phyloP scores from a whole-genome alignment of 495 filamentous ascomycete species.

The Penicillium pulvis region DNA sequence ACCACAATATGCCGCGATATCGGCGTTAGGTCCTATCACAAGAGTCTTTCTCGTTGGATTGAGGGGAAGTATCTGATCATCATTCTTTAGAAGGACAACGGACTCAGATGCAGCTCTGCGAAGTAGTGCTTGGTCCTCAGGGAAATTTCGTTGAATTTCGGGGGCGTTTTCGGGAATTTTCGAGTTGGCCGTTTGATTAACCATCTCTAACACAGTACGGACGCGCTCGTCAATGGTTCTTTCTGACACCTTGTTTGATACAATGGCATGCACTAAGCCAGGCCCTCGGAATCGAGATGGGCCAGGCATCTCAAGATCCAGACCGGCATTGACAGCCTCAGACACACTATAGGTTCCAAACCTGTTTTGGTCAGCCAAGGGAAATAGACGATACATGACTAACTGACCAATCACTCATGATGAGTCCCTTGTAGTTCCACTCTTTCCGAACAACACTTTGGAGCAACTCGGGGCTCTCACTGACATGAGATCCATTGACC shows the following conservation, averaged over 20 bases:
- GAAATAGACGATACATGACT: too few relatives aligned
- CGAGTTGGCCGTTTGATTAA: constrained; percentile 58
- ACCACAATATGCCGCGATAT: constrained; percentile 70
- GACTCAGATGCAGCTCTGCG: constrained; percentile 64
- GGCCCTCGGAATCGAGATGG: constrained; percentile 60
- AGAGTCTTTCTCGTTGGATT: constrained; percentile 59
- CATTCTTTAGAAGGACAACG: constrained; percentile 77
- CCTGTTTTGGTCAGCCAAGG: constrained; percentile 12
- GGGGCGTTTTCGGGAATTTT: constrained; percentile 56
- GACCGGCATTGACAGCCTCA: constrained; percentile 61
- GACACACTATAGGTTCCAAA: constrained; percentile 65
- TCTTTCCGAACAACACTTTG: constrained; percentile 64
- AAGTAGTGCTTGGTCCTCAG: constrained; percentile 63
- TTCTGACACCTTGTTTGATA: constrained; percentile 54
- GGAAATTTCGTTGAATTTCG: constrained; percentile 60
- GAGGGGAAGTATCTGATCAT: constrained; percentile 61
- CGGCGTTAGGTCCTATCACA: constrained; percentile 76
- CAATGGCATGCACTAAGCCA: constrained; percentile 52
- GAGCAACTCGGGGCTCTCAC: constrained; percentile 59
- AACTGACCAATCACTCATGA: constrained; percentile 73
- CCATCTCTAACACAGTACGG: constrained; percentile 56
- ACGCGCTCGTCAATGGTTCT: constrained; percentile 58
- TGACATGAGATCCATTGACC: constrained; percentile 68
- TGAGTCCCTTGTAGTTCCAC: constrained; percentile 66
- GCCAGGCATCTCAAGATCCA: constrained; percentile 74